Evolutionary conservation across 2,329 filamentous ascomycete species (phyloP), one percentile per base, ranked within the genome.

Genomic region (Talaromyces pinophilus): DNA sequence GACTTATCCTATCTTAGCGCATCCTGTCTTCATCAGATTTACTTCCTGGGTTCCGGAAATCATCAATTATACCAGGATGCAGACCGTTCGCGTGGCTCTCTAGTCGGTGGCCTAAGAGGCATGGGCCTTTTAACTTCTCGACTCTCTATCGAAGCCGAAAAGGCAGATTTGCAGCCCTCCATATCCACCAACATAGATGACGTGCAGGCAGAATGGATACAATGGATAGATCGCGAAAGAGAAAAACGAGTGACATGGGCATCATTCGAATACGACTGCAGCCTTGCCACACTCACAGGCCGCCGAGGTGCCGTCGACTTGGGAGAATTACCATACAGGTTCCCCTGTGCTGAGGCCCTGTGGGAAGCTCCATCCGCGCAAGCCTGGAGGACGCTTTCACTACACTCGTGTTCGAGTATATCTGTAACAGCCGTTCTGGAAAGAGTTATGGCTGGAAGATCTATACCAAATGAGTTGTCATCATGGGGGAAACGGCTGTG

Each of bases 221-320:
- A 59, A 13, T 64, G 62, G 62, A 64, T 33, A 50, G 44, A 59
- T 38, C 62, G 44, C 15, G 62, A 64, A 28, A 33, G 55, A 25
- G 62, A 59, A 33, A 59, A 59, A 28, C 17, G 62, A 17, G 52
- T 64, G 15, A 50, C 62, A 2, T 64, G 62, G 62, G 54, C 62
- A n/a, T 55, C 55, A 7, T 64, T 64, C 10, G 62, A 64, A 33
- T 64, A 64, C 25, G 62, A 64, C 55, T 64, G 62, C 38, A 64
- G 62, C 13, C 62, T 59, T 5, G 42, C 52, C 8, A 59, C 62
- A 22, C 52, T 64, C 4, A 64, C 62, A 5, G 55, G 55, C 8
- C 62, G 62, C 19, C 54, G 62, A 17, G 62, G 62, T 40, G 55
- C 55, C 7, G 62, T 64, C 13, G 62, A 64, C n/a, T n/a, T 64